Percentiles rank a stretch among this genome's conserved stretches.
Evolutionary conservation across 441 rosid species (phyloP).

Genomic region (Arabidopsis lyrata): DNA sequence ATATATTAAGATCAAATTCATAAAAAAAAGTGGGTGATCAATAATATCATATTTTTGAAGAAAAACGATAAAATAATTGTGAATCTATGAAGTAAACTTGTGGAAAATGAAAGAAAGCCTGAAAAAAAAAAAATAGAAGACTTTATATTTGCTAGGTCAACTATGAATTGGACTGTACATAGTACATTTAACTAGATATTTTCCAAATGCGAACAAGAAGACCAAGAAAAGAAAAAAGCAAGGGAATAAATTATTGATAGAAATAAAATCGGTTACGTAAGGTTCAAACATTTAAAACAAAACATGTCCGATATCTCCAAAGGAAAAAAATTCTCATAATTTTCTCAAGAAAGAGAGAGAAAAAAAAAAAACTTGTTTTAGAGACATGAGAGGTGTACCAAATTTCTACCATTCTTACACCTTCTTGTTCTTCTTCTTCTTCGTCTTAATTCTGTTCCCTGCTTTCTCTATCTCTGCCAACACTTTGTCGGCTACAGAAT

Average conservation of each 20-base stretch:
- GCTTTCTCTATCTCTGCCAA: constrained; percentile 32
- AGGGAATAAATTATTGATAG: background rate
- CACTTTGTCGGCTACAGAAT: constrained; percentile 37
- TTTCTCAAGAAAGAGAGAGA: background rate
- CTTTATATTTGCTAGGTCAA: constrained; percentile 20
- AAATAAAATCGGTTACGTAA: background rate
- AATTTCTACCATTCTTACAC: constrained; percentile 30
- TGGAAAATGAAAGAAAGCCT: constrained; percentile 2
- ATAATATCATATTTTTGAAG: too few species aligned
- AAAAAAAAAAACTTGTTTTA: too few species aligned
- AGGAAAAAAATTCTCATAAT: background rate
- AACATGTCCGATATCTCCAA: constrained; percentile 34
- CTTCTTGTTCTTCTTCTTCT: constrained; percentile 20
- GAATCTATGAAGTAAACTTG: background rate
- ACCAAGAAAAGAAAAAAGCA: background rate
- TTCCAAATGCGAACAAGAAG: constrained; percentile 23
- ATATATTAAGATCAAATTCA: background rate
- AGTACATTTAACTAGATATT: background rate
- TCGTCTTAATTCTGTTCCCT: constrained; percentile 40
- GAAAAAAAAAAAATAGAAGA: background rate
- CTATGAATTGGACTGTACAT: constrained; percentile 8
- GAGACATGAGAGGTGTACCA: constrained; percentile 37
- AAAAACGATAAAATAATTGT: background rate
- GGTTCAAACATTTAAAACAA: constrained; percentile 27
- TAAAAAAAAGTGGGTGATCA: background rate